Conservation (phyloP, 306 rosid species). For the Cucumis cinereus region DNA sequence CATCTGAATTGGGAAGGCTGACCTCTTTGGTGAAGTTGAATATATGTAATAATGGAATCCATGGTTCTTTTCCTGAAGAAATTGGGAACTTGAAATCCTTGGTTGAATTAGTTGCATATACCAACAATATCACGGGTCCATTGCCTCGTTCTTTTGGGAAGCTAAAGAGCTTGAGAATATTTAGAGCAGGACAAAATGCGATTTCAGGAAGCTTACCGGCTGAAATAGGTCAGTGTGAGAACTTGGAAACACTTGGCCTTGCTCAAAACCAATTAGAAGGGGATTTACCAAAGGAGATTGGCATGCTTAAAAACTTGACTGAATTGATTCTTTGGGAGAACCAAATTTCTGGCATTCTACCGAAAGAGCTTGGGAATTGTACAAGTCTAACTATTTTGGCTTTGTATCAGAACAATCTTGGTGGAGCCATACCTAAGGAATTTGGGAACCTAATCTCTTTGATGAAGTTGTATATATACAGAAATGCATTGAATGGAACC, state of each 20-base stretch:
- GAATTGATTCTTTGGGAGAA: slow-evolving; percentile 57
- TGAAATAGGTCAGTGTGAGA: slow-evolving; percentile 59
- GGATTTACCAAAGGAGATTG: slow-evolving; percentile 65
- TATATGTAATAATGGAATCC: slow-evolving; percentile 64
- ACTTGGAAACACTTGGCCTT: slow-evolving; percentile 66
- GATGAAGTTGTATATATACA: slow-evolving; percentile 56
- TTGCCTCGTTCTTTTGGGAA: slow-evolving; percentile 71
- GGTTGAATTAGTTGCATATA: slow-evolving; percentile 59
- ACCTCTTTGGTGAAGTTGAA: slow-evolving; percentile 44
- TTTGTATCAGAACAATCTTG: slow-evolving; percentile 50
- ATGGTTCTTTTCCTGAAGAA: slow-evolving; percentile 58
- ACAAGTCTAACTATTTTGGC: slow-evolving; percentile 58
- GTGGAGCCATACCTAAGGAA: slow-evolving; percentile 58
- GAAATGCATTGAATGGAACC: slow-evolving; percentile 70
- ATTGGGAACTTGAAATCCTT: slow-evolving; percentile 58
- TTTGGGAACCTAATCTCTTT: slow-evolving; percentile 59
- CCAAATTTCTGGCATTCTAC: slow-evolving; percentile 61
- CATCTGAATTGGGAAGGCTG: slow-evolving; percentile 73
- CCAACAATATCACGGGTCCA: slow-evolving; percentile 69
- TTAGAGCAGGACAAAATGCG: slow-evolving; percentile 83
- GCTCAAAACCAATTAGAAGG: slow-evolving; percentile 78
- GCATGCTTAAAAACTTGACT: slow-evolving; percentile 51
- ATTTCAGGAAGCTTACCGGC: slow-evolving; percentile 69
- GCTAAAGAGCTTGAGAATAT: slow-evolving; percentile 40
- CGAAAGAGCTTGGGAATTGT: slow-evolving; percentile 75